These are phyloP conservation scores for Sabuloglossum arenarium DNA, from an alignment of 495 filamentous ascomycete genomes.

Conservation along the genomic window DNA sequence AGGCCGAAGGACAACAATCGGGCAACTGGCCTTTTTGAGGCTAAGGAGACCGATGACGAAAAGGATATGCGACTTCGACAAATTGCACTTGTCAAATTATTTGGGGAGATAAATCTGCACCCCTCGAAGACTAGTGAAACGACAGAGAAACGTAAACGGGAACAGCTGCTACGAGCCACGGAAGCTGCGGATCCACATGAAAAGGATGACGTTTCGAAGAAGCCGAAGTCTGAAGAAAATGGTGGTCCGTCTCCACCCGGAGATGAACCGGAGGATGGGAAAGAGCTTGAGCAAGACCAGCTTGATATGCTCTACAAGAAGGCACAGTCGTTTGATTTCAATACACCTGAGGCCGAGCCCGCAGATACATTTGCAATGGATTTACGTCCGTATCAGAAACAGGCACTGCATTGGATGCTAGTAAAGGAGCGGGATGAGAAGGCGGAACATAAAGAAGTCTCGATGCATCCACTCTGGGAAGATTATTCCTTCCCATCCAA, in stretches of 20 bases:
- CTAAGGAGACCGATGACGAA: conserved; percentile 73
- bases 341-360: conserved; percentile 68
- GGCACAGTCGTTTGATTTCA: conserved; percentile 91
- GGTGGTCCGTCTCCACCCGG: conserved; percentile 25
- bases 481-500: conserved; percentile 78
- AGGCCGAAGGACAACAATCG: conserved; percentile 45
- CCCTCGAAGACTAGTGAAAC: conserved; percentile 53
- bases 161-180: conserved; percentile 66
- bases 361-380: conserved; percentile 61
- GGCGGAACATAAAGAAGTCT: conserved; percentile 35
- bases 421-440: conserved; percentile 71
- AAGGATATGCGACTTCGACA: conserved; percentile 68
- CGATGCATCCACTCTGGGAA: conserved; percentile 97
- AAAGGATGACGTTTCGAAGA: conserved; percentile 26
- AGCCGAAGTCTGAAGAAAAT: conserved; percentile 24
- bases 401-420: conserved; percentile 90
- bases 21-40: conserved; percentile 48
- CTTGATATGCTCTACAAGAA: conserved; percentile 88
- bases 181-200: conserved; percentile 69
- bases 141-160: conserved; percentile 54
- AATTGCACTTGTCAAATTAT: conserved; percentile 69
- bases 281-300: conserved; percentile 88
- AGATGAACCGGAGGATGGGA: conserved; percentile 61
- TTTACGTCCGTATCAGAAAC: conserved; percentile 83
- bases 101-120: conserved; percentile 69